Base-by-base conservation (phyloP, 352 stramenopile genomes). In the Globisporangium echinulatum region DNA sequence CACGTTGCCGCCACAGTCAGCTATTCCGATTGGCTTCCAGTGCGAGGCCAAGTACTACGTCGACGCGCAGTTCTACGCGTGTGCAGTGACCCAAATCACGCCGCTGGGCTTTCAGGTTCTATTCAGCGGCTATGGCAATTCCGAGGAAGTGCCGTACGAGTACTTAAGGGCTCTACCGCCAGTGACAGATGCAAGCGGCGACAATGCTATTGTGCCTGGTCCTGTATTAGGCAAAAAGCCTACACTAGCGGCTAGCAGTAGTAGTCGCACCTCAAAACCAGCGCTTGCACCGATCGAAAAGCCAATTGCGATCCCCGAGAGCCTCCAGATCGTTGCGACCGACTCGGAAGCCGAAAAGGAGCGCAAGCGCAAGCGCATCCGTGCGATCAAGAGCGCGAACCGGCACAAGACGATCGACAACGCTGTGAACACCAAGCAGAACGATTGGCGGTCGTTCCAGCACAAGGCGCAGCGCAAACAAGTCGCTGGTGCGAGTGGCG, bases 91-190 rank as follows among this genome's bases (percentile, higher is more conserved):
- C 9, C 71, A 79, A 14, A 60, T 86, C 25, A 96, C 88, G 7
- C 52, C 62, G 1, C 56, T 87, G 52, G 89, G 89, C 1, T 94
- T 90, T 63, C 85, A 85, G 38, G 82, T 96, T 53, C 64, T 92
- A n/a, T 97, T 96, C 61, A 78, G 88, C 13, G 76, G 82, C 48
- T 97, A 96, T 61, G 87, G 87, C 58, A 96, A 96, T 69, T 83
- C 77, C 49, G 89, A 96, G 62, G 89, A 96, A 67, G 85, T 97
- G 43, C 89, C 89, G 25, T 90, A 87, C 49, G 86, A 95, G 70
- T 97, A 96, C 74, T 65, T 97, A 59, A 75, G 66, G 7, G 62
- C 70, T 13, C 4, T 75, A 36, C 38, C 52, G 14, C 51, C 58
- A 0, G 42, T 9, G 7, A 17, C 42, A 8, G 51, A 19, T 4